phyloP scores from a whole-genome alignment of 2,329 filamentous ascomycete species.

The Pseudogymnoascus sp. region DNA sequence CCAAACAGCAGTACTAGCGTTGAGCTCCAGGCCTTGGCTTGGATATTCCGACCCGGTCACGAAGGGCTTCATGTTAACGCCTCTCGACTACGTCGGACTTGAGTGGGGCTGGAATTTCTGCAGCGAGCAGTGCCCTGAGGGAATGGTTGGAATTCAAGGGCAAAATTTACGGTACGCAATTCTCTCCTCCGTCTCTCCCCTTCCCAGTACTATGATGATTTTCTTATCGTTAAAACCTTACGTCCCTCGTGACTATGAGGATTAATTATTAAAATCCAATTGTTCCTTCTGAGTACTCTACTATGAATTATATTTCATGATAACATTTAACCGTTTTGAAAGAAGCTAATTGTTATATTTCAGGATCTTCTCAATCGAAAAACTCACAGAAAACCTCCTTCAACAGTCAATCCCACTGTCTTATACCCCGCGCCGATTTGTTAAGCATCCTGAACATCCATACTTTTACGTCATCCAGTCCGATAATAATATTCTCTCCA shows the following conservation, averaged over 20 bases:
- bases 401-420: slow-evolving; percentile 79
- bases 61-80: slow-evolving; percentile 84
- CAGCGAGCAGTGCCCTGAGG: slow-evolving; percentile 86
- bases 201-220: slow-evolving; percentile 30
- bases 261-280: slow-evolving; percentile 66
- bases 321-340: slow-evolving; percentile 9
- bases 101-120: slow-evolving; percentile 97
- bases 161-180: slow-evolving; percentile 72
- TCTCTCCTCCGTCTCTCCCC: slow-evolving; percentile 13
- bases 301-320: slow-evolving; percentile 17
- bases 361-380: slow-evolving; percentile 86
- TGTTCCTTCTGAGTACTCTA: slow-evolving; percentile 84
- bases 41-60: slow-evolving; percentile 85
- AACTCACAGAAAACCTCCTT: slow-evolving; percentile 74
- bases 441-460: slow-evolving; percentile 78
- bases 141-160: slow-evolving; percentile 87
- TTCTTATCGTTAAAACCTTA: slow-evolving; percentile 33
- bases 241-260: slow-evolving; percentile 31
- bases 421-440: slow-evolving; percentile 82
- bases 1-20: slow-evolving; percentile 74
- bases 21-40: slow-evolving; percentile 93
- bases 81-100: slow-evolving; percentile 76
- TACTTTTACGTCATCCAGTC: slow-evolving; percentile 92
- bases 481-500: slow-evolving; percentile 83
- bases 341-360: not conserved